Evolutionary conservation across 805 yeast species (phyloP), one percentile per base, ranked within the genome.

Genomic region (Teunomyces aglyptinius): DNA sequence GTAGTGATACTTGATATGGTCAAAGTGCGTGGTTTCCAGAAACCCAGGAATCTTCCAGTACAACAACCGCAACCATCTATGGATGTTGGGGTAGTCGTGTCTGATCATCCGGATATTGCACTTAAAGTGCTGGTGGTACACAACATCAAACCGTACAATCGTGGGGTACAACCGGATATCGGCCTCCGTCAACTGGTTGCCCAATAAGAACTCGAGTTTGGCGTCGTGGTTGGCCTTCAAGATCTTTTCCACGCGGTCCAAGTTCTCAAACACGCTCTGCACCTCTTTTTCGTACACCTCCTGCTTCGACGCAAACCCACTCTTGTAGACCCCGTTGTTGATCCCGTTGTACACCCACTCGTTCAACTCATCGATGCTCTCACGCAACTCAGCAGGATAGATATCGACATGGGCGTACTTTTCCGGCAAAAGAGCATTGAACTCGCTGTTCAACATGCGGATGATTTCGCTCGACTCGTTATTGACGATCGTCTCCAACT

Each of bases 61-160:
- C 57, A 94, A 75, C 54, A 86, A 80, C 55, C 86, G 75, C 56
- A 91, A 65, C 96, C 96, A 92, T 49, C 80, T 71, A 67, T 89
- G 85, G 45, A 91, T 66, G 56, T 75, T 68, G 18, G 97, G 97
- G 64, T 81, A 92, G 52, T 89, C 87, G 52, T 70, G 62, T 61
- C 97, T 80, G 57, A 92, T 86, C 74, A 83, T 85, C 41, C 83
- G 83, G 50, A 89, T 65, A 66, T 92, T 92, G 66, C 96, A 88
- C 70, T 92, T 94, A 80, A 92, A 94, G 66, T 92, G 97, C 67
- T 91, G 96, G 45, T 86, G 92, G 61, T 92, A 92, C 18, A 90
- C 96, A 1, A 95, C 86, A 64, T 92, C 98, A 59, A 92, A 92
- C 58, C 99, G 81, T 38, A 89, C 75, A 49, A 92, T 83, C 2